phyloP scores from a whole-genome alignment of 1,284 basidiomycete genomes.

The Ceratorhiza oryzae-sativae region DNA sequence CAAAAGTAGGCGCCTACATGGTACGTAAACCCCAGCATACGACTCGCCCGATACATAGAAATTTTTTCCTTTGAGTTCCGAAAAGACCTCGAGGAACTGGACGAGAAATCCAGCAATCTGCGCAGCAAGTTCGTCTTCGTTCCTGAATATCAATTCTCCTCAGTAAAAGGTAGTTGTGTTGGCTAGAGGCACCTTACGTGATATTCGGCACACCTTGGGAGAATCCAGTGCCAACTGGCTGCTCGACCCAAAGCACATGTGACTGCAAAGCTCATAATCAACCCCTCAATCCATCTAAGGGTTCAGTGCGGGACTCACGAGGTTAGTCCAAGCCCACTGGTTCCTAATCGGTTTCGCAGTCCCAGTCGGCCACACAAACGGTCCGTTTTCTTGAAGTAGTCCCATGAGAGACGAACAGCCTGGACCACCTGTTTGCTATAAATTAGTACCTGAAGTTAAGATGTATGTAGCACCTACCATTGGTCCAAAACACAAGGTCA shows the following conservation, averaged over 20 bases:
- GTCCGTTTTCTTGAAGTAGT: conserved; percentile 83
- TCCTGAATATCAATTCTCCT: conserved; percentile 54
- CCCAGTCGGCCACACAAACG: conserved; percentile 71
- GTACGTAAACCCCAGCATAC: conserved; percentile 69
- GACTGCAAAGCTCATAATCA: conserved; percentile 50
- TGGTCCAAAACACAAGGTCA: conserved; percentile 29
- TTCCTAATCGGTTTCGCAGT: conserved; percentile 71
- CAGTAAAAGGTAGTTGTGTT: conserved; percentile 41
- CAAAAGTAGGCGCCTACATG: conserved; percentile 47
- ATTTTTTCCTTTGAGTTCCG: conserved; percentile 67
- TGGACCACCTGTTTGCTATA: conserved; percentile 53
- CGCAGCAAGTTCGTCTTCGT: conserved; percentile 69
- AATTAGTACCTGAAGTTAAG: not conserved
- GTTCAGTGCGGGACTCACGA: conserved; percentile 48
- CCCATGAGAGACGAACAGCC: conserved; percentile 81
- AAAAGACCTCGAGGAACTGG: conserved; percentile 76
- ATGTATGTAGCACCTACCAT: not conserved
- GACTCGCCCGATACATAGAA: conserved; percentile 62
- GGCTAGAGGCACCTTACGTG: conserved; percentile 50
- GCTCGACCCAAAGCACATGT: conserved; percentile 80
- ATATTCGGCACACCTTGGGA: conserved; percentile 75
- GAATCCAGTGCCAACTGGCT: conserved; percentile 84
- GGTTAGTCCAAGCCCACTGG: conserved; percentile 80
- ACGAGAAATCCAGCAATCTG: conserved; percentile 73
- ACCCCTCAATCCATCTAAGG: not conserved